Conservation (phyloP, 2,329 filamentous ascomycete genomes). For the Boeremia exigua region DNA sequence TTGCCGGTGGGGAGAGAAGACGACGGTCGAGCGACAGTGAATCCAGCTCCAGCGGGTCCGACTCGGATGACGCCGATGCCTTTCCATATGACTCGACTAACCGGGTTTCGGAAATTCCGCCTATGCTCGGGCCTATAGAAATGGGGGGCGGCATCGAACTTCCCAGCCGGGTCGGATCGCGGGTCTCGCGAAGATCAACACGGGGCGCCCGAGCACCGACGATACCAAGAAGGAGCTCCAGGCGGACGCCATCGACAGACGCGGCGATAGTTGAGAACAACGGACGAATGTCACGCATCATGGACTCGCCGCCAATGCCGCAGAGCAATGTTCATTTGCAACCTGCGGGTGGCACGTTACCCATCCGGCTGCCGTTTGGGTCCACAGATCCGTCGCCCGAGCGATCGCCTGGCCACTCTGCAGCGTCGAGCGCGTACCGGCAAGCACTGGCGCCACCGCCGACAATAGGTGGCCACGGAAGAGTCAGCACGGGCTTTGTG, state of each 20-base stretch:
- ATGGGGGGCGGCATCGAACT: constrained; percentile 66
- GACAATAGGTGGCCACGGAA: constrained; percentile 26
- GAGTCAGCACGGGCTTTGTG: constrained; percentile 48
- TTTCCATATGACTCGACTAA: constrained; percentile 47
- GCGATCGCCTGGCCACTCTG: constrained; percentile 41
- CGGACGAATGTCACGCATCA: constrained; percentile 37
- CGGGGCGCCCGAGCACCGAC: constrained; percentile 45
- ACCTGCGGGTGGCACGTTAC: constrained; percentile 29
- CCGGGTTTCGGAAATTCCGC: constrained; percentile 58
- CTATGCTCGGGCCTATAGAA: constrained; percentile 66
- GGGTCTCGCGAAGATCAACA: constrained; percentile 53
- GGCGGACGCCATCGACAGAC: constrained; percentile 40
- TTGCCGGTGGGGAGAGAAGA: constrained; percentile 45
- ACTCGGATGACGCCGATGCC: constrained; percentile 53
- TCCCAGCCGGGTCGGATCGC: constrained; percentile 68
- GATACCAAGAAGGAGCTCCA: constrained; percentile 76
- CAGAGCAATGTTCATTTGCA: constrained; percentile 33
- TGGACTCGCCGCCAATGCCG: constrained; percentile 25
- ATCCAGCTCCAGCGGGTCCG: constrained; percentile 14
- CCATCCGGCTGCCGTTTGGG: constrained; percentile 46
- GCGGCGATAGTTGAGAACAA: constrained; percentile 30
- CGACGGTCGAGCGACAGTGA: constrained; percentile 52
- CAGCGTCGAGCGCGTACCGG: constrained; percentile 44
- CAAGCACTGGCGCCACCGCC: constrained; percentile 30
- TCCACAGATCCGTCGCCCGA: constrained; percentile 46